Conservation (phyloP, 352 stramenopile genomes). For the Elongisporangium senticosum region DNA sequence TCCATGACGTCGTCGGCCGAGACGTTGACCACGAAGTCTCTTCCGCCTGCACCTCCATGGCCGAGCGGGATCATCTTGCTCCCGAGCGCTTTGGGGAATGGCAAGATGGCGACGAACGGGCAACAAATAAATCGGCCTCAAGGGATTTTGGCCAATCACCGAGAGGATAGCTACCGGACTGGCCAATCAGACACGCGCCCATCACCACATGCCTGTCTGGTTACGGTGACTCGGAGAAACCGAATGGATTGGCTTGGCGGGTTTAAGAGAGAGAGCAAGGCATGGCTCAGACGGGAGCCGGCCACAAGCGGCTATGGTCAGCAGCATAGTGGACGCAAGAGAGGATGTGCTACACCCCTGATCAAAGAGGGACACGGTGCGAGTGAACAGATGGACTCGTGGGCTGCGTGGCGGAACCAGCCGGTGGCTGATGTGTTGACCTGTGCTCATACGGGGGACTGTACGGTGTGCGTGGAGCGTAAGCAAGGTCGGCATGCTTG, state of each 20-base stretch:
- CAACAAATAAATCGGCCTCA: not conserved
- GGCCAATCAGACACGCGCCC: not conserved
- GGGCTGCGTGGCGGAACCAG: too few relatives aligned
- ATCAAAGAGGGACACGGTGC: too few relatives aligned
- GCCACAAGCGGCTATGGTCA: too few relatives aligned
- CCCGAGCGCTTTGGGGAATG: not conserved
- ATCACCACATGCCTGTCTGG: not conserved
- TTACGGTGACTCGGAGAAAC: not conserved
- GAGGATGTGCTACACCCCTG: too few relatives aligned
- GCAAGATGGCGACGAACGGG: not conserved
- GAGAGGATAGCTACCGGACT: not conserved
- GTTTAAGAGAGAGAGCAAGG: not conserved
- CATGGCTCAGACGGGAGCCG: too few relatives aligned
- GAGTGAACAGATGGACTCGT: too few relatives aligned
- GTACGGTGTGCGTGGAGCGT: not conserved
- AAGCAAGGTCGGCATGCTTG: not conserved
- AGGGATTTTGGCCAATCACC: not conserved
- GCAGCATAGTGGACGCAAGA: too few relatives aligned
- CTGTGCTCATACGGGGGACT: too few relatives aligned
- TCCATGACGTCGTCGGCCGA: constrained; percentile 62
- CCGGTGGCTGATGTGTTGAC: too few relatives aligned
- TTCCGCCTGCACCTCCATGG: too few relatives aligned
- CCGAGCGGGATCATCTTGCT: not conserved
- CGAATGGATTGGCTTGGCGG: not conserved
- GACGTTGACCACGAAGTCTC: constrained; percentile 38